A percentile compares a stretch with the other conserved stretches of the same genome.
These are phyloP conservation scores for Citropsis articulata DNA, from an alignment of 345 rosid genomes.

Conservation along the genomic window DNA sequence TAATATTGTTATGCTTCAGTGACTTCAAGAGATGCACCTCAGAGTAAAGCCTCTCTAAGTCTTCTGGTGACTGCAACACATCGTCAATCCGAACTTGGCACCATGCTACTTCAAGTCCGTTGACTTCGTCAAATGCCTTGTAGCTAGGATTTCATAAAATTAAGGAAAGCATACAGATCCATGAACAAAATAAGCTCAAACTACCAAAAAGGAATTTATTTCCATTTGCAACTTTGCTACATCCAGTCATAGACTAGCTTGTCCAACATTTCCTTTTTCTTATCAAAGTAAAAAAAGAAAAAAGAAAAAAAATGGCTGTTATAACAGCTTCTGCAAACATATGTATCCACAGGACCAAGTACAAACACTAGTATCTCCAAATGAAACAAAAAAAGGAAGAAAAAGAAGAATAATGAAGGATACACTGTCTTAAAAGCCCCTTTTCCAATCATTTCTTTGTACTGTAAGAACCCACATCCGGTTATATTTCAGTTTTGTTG, in stretches of 20 bases:
- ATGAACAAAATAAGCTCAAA: slow-evolving; percentile 4
- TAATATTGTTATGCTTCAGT: slow-evolving; percentile 74
- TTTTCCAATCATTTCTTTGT: slow-evolving; percentile 64
- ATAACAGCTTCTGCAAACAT: neutral
- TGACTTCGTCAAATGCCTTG: slow-evolving; percentile 89
- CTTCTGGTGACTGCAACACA: slow-evolving; percentile 82
- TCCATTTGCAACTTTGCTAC: neutral
- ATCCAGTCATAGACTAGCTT: neutral
- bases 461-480: slow-evolving; percentile 39
- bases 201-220: neutral
- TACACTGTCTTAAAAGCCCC: slow-evolving; percentile 89
- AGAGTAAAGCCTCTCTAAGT: slow-evolving; percentile 81
- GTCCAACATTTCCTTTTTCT: neutral
- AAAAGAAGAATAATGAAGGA: slow-evolving; percentile 24
- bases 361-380: neutral
- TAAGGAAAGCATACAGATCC: slow-evolving; percentile 24
- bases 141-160: slow-evolving; percentile 47
- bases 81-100: slow-evolving; percentile 88
- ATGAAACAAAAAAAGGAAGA: neutral
- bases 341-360: neutral
- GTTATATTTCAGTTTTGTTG: slow-evolving; percentile 1
- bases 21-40: slow-evolving; percentile 90
- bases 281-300: neutral
- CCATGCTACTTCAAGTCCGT: slow-evolving; percentile 99
- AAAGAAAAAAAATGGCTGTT: neutral